These are phyloP conservation scores for Wallacemonas sp. DNA, from an alignment of 208 protist species.

Conservation along the genomic window DNA sequence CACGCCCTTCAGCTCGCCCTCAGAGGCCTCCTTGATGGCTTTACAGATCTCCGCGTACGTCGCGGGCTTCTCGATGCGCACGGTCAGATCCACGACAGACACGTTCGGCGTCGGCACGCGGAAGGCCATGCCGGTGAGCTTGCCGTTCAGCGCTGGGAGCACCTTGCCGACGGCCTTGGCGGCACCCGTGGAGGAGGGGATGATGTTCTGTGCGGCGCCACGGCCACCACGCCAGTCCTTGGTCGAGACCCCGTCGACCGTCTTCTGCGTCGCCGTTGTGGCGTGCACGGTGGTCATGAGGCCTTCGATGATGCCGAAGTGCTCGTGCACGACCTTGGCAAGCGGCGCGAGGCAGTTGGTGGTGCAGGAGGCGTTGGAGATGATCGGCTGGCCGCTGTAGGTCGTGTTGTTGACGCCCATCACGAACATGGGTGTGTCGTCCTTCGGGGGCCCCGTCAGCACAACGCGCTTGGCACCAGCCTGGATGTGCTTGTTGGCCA, in stretches of 20 bases:
- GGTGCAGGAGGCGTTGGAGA: slow-evolving; percentile 99
- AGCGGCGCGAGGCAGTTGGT: slow-evolving; percentile 99
- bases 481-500: slow-evolving; percentile 81
- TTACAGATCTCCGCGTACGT: slow-evolving; percentile 44
- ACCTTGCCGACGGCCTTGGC: slow-evolving; percentile 98
- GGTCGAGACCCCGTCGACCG: slow-evolving; percentile 93
- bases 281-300: slow-evolving; percentile 99
- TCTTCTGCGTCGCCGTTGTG: slow-evolving; percentile 97
- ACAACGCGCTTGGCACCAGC: slow-evolving; percentile 97
- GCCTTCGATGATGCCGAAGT: slow-evolving; percentile 95
- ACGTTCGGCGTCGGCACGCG: slow-evolving; percentile 92
- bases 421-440: slow-evolving; percentile 97
- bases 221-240: slow-evolving; percentile 98
- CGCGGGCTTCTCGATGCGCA: slow-evolving; percentile 32
- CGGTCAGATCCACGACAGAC: slow-evolving; percentile 49
- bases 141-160: slow-evolving; percentile 75
- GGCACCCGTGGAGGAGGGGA: slow-evolving; percentile 98
- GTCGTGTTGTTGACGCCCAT: slow-evolving; percentile 96
- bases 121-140: slow-evolving; percentile 95
- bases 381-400: slow-evolving; percentile 74
- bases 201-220: slow-evolving; percentile 96
- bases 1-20: slow-evolving; percentile 93
- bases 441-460: slow-evolving; percentile 97
- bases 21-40: slow-evolving; percentile 34
- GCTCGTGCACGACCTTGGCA: slow-evolving; percentile 94